Evolutionary conservation across 2,329 filamentous ascomycete species (phyloP).

Genomic region (Penicillium sp.): DNA sequence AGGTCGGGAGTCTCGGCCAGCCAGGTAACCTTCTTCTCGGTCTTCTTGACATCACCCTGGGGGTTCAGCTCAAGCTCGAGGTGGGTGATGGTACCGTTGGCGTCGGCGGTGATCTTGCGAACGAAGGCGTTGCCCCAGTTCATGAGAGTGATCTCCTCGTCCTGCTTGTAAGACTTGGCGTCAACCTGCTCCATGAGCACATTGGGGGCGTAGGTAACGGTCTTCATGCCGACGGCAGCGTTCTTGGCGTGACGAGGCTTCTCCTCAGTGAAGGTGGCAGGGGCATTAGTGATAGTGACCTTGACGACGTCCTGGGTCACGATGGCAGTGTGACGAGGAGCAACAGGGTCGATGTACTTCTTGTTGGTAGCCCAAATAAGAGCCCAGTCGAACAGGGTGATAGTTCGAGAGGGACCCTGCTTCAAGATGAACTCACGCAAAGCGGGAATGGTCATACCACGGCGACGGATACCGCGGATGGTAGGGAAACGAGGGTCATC

Average conservation of each 20-base stretch:
- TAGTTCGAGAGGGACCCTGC: conserved; percentile 54
- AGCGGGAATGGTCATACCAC: conserved; percentile 54
- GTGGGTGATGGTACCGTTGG: conserved; percentile 62
- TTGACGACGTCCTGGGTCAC: conserved; percentile 71
- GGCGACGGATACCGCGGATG: conserved; percentile 54
- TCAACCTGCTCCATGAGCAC: conserved; percentile 87
- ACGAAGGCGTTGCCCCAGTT: conserved; percentile 75
- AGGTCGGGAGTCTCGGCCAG: conserved; percentile 77
- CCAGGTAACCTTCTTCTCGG: conserved; percentile 97
- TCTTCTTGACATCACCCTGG: conserved; percentile 90
- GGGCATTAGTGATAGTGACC: conserved; percentile 68
- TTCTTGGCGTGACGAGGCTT: conserved; percentile 92
- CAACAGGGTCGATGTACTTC: conserved; percentile 78
- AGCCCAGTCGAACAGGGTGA: conserved; percentile 55
- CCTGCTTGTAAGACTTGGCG: conserved; percentile 75
- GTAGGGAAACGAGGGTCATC: conserved; percentile 57
- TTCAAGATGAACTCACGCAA: conserved; percentile 56
- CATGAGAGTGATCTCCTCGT: conserved; percentile 95
- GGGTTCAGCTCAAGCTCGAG: conserved; percentile 87
- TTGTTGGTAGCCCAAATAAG: conserved; percentile 66
- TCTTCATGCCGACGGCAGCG: conserved; percentile 79
- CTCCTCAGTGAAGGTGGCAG: conserved; percentile 67
- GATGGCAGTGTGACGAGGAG: conserved; percentile 74
- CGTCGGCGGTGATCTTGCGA: conserved; percentile 53
- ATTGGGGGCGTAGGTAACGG: conserved; percentile 74